Base-by-base conservation (phyloP, 371 early-diverging fungal genomes). In the Syncephalis fuscata region DNA sequence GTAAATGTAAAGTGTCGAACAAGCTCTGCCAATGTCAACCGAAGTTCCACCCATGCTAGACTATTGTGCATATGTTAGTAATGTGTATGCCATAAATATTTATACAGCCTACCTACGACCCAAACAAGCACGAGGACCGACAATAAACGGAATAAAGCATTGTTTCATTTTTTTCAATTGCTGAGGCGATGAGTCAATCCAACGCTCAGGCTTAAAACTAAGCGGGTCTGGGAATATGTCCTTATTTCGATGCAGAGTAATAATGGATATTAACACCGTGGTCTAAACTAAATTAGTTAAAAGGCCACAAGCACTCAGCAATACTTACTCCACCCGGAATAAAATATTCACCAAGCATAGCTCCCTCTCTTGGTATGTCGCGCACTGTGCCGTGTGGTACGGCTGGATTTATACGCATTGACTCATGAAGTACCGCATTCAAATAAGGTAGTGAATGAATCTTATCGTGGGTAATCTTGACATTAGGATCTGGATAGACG, bases 361-460 rank as follows among this genome's bases (percentile, higher is more conserved):
- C 25, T 2, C 69, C 69, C 0, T 43, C 50, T 15, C 45, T 19
- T 0, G 68, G 64, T 4, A 53, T 48, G 2, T 44, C 38, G 25
- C 69, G 55, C 1, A 52, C 50, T 1, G 65, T 24, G 19, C 43
- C 48, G 10, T 54, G 51, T 10, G 59, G 37, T 1, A 52, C 60
- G 0, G 57, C 46, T 0, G 66, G 49, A 14, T 39, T 43, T 1
- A 64, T 19, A 2, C 70, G 60, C 54, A 69, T 51, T 0, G 63
- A 45, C 42, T 69, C 70, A 40, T 45, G 45, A 10, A 69, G 23
- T 0, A 60, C 56, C 0, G 70, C 70, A 0, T 59, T 48, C 15
- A 69, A 45, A n/a, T 56, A 62, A 0, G 64, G 63, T 22, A 67
- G 42, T 1, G 32, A 36, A 2, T 22, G 23, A 10, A 43, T 10